Evolutionary conservation across 305 asterid species (phyloP).

Genomic region (Stenogyne calaminthoides): DNA sequence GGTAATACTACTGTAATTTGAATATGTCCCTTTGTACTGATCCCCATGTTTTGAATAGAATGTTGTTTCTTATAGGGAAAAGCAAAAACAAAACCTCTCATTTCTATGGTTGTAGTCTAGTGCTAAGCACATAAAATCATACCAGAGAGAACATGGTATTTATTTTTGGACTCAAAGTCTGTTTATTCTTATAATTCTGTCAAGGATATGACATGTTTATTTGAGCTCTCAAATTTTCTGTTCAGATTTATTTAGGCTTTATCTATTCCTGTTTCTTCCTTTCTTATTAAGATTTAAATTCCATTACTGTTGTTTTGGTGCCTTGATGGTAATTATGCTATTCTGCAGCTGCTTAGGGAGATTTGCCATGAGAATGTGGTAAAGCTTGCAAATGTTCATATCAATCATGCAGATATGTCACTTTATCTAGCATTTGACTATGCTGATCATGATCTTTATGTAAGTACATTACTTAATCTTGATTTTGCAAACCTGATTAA

Average conservation of each 20-base stretch:
- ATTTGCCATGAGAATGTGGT: constrained; percentile 92
- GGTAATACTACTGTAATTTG: not conserved
- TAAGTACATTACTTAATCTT: constrained; percentile 50
- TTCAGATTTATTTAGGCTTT: not conserved
- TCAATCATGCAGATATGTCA: constrained; percentile 92
- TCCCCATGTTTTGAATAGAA: not conserved
- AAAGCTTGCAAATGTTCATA: constrained; percentile 96
- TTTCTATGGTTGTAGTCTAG: not conserved
- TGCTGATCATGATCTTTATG: constrained; percentile 97
- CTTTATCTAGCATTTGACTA: constrained; percentile 97
- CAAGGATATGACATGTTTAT: not conserved
- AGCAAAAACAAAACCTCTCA: not conserved
- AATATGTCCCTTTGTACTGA: not conserved
- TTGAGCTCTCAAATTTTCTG: not conserved
- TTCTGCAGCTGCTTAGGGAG: constrained; percentile 96
- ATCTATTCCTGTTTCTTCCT: constrained; percentile 13
- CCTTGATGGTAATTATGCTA: constrained; percentile 14
- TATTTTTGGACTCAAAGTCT: not conserved
- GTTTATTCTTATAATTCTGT: not conserved
- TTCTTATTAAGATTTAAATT: not conserved
- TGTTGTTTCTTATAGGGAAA: not conserved
- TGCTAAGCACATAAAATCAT: not conserved
- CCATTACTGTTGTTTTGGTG: constrained; percentile 12
- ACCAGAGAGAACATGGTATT: constrained; percentile 1
- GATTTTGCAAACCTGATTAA: not conserved